These are phyloP conservation scores for Medicago lupulina DNA, from an alignment of 306 rosid genomes.

Conservation along the genomic window DNA sequence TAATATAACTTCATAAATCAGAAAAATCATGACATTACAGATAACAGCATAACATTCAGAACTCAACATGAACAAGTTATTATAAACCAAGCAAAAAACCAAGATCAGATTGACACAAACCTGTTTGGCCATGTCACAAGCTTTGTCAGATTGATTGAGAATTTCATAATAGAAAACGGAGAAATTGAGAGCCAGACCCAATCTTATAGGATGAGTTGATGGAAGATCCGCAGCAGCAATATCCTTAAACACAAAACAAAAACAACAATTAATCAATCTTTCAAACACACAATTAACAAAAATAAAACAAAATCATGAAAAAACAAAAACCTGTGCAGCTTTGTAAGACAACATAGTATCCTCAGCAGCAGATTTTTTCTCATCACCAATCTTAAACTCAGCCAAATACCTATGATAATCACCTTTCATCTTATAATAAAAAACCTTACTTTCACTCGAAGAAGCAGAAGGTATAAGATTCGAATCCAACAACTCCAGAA, in stretches of 20 bases:
- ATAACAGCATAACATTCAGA: background rate
- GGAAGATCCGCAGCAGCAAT: slow-evolving; percentile 69
- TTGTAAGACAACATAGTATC: slow-evolving; percentile 78
- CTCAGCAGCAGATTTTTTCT: slow-evolving; percentile 72
- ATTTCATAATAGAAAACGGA: slow-evolving; percentile 83
- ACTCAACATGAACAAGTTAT: background rate
- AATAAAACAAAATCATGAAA: too few species aligned
- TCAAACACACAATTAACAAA: background rate
- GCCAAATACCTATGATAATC: slow-evolving; percentile 80
- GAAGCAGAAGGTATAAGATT: slow-evolving; percentile 68
- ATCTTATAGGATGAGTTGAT: slow-evolving; percentile 79
- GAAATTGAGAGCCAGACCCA: slow-evolving; percentile 81
- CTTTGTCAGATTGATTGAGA: slow-evolving; percentile 81
- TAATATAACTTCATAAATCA: background rate
- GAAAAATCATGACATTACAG: background rate
- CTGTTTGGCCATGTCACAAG: slow-evolving; percentile 87
- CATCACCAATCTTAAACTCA: slow-evolving; percentile 69
- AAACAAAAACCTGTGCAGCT: slow-evolving; percentile 66
- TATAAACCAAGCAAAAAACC: background rate
- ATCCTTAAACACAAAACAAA: slow-evolving; percentile 44
- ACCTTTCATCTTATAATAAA: slow-evolving; percentile 81
- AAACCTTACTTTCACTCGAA: slow-evolving; percentile 66
- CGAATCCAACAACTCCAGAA: slow-evolving; percentile 56
- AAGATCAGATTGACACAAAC: slow-evolving; percentile 31
- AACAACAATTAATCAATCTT: background rate